Evolutionary conservation across 2,329 filamentous ascomycete genomes (phyloP), one percentile per base, ranked within the genome.

Genomic region (Thyridium curvatum): DNA sequence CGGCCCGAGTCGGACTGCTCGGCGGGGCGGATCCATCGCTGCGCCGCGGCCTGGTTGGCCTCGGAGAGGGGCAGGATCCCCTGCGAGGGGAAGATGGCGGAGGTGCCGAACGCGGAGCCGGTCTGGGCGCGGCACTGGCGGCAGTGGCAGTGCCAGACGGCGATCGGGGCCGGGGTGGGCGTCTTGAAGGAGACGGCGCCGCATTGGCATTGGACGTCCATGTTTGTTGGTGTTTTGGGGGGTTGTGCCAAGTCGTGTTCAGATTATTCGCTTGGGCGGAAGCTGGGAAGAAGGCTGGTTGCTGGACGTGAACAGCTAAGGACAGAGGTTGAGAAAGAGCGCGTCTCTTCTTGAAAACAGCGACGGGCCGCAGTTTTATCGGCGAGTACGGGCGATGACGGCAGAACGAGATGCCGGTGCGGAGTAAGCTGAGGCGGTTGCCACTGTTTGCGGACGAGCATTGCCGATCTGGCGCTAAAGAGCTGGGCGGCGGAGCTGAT

Each of bases 131-230:
- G 72, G 57, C 82, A 86, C 53, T 81, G 72, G 40, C 66, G 60
- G 58, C 83, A 86, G 61, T 86, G 83, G 61, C 82, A 86, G 53
- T 85, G 77, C 57, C 82, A 86, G 37, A 85, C 62, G n/a, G 72
- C 73, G 32, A 83, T 60, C 1, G 82, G 82, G 41, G 72, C 65
- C 4, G 68, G 57, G 1, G 72, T 60, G 1, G 82, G 79, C 21
- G 80, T 84, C 45, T 65, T 73, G 65, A 86, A 86, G 30, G 55
- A 52, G 38, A 85, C 69, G 13, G 71, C 61, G 38, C 78, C 77
- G 63, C 83, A 87, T 56, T 84, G 78, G 54, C 82, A 85, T 38
- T 64, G 62, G 18, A 68, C 74, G 40, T 81, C 68, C 77, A 81
- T 81, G 21, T 34, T 17, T 81, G 21, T 34, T 17, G 50, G 40